Evolutionary conservation across 371 early-diverging fungal species (phyloP).

Genomic region (Mortierella sp.): DNA sequence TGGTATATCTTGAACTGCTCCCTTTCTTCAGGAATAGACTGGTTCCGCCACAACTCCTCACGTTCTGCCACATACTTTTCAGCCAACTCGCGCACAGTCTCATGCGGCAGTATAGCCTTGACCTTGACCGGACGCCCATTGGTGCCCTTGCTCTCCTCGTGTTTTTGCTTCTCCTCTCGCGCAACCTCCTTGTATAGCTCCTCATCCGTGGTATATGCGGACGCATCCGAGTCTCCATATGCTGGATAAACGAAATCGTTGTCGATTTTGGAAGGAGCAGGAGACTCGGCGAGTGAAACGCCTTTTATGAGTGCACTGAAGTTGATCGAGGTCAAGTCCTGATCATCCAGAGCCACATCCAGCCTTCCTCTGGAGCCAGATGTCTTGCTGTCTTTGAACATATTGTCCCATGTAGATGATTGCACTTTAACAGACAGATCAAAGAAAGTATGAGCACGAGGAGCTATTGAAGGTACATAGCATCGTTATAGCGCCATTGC

Average conservation of each 20-base stretch:
- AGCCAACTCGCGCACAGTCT: constrained; percentile 19
- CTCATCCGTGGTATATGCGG: constrained; percentile 53
- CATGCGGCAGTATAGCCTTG: constrained; percentile 1
- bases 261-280: constrained; percentile 15
- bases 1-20: neutral
- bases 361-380: constrained; percentile 3
- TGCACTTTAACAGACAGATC: neutral
- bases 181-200: constrained; percentile 37
- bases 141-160: constrained; percentile 1
- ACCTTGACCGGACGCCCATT: neutral
- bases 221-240: constrained; percentile 64
- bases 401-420: constrained; percentile 36
- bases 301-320: constrained; percentile 22
- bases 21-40: neutral
- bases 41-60: constrained; percentile 32
- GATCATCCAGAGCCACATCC: constrained; percentile 3
- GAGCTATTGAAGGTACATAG: too few relatives aligned
- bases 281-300: too few relatives aligned
- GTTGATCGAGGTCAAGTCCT: constrained; percentile 28
- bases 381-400: constrained; percentile 8
- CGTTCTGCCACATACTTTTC: constrained; percentile 20
- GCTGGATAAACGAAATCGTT: constrained; percentile 56
- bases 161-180: constrained; percentile 21
- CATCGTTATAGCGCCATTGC: too few relatives aligned
- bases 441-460: neutral